Conservation (phyloP, 2,329 filamentous ascomycete species). For the Stromatinia cepivora region DNA sequence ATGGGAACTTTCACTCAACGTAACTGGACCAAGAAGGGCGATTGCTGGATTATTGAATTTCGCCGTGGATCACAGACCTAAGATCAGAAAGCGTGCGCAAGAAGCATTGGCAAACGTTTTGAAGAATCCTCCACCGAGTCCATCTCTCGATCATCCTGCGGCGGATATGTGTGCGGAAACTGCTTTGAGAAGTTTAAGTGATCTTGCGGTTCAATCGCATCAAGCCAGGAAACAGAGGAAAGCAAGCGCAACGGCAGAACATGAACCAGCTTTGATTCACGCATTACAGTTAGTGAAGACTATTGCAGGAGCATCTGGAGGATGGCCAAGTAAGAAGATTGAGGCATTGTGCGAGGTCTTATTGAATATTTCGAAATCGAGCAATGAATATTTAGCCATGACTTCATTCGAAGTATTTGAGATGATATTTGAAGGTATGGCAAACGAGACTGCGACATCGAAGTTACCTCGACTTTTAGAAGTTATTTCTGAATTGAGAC, state of each 20-base stretch:
- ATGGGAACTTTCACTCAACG: conserved; percentile 82
- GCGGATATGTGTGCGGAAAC: conserved; percentile 96
- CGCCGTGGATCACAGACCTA: conserved; percentile 83
- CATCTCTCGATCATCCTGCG: conserved; percentile 89
- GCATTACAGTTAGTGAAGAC: conserved; percentile 90
- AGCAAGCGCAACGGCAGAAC: conserved; percentile 51
- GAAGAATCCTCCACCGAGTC: conserved; percentile 82
- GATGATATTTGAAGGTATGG: conserved; percentile 91
- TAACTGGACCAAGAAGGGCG: conserved; percentile 83
- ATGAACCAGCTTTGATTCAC: conserved; percentile 86
- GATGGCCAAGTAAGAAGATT: conserved; percentile 96
- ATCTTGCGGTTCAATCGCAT: conserved; percentile 64
- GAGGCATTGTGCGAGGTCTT: conserved; percentile 88
- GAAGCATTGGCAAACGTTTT: conserved; percentile 84
- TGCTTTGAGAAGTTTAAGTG: conserved; percentile 75
- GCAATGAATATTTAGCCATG: conserved; percentile 95
- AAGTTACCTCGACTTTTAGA: conserved; percentile 89
- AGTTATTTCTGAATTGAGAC: conserved; percentile 87
- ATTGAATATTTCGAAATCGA: conserved; percentile 83
- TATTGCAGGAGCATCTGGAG: conserved; percentile 80
- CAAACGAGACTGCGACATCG: conserved; percentile 77
- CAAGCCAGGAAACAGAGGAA: conserved; percentile 70
- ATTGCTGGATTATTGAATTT: conserved; percentile 83
- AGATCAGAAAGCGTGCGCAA: conserved; percentile 90
- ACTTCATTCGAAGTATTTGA: conserved; percentile 96